phyloP scores from a whole-genome alignment of 2,329 filamentous ascomycete species.

The Nannizzia gypsea region DNA sequence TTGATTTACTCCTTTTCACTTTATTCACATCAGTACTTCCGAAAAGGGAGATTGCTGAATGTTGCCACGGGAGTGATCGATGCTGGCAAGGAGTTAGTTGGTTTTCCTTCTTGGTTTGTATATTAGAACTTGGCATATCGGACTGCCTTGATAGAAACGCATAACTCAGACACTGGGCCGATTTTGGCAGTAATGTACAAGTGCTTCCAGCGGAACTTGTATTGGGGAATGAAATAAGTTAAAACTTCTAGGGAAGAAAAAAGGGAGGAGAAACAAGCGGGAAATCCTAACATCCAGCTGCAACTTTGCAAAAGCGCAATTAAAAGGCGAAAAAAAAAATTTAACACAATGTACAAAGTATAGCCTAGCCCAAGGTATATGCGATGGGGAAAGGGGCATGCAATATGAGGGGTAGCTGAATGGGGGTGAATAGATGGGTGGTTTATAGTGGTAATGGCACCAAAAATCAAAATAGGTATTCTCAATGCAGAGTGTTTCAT shows the following conservation, averaged over 20 bases:
- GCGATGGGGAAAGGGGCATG: not conserved
- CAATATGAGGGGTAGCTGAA: not conserved
- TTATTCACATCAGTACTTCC: not conserved
- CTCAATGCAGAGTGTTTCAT: not conserved
- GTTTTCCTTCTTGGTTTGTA: not conserved
- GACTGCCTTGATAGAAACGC: not conserved
- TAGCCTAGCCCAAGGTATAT: not conserved
- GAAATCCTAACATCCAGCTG: not conserved
- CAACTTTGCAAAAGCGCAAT: not conserved
- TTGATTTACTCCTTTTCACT: not conserved
- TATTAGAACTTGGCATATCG: not conserved
- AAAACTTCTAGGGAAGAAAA: not conserved
- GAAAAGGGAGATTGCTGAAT: not conserved
- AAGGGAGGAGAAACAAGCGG: not conserved
- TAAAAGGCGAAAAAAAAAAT: not conserved
- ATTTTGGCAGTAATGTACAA: not conserved
- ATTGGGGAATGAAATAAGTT: not conserved
- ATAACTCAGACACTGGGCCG: not conserved
- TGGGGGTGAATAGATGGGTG: not conserved
- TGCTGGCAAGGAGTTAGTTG: constrained; percentile 6
- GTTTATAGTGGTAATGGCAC: not conserved
- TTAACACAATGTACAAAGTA: not conserved
- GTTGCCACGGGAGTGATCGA: not conserved
- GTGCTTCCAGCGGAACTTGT: not conserved
- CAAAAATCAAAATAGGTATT: not conserved